Base-by-base conservation (phyloP, 208 protist species). In the Trypanosoma melophagium region DNA sequence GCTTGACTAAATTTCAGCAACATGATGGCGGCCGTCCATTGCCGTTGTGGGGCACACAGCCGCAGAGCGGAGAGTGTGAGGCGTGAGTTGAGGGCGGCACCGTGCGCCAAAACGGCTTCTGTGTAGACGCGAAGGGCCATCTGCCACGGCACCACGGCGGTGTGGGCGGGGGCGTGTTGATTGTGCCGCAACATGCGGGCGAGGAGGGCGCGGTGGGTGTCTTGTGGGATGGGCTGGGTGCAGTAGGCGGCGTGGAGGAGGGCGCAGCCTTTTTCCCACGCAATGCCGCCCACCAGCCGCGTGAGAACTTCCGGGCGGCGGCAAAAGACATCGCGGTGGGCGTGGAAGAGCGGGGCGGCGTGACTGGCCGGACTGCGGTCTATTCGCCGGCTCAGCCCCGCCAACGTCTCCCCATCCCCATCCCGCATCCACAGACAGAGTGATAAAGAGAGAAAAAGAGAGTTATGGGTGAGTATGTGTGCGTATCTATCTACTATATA, bases 171-270 rank as follows among this genome's bases (percentile, higher is more conserved):
- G 9, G 90, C 85, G 50, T 85, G 79, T 1, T 71, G 80, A 54
- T 93, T 93, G 75, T 96, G 85, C 10, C 83, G 77, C 19, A 93
- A 75, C 90, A 96, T 96, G 47, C 84, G 83, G 0, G 81, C 86
- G 17, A 96, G 81, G 38, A 96, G 40, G 0, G 78, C 79, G 55
- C 87, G 75, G 70, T 92, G 90, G n/a, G 76, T 79, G 41, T 80
- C 76, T 0, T 77, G 70, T 0, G 55, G 74, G 13, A 96, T 63
- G 0, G 81, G 75, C 57, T 96, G 87, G 1, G 80, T 62, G 77
- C 92, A 88, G 74, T 90, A 86, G 9, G 90, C 90, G n/a, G 85
- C 83, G 40, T 77, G 45, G 42, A 96, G 19, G 19, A 96, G 58
- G 8, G 81, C 79, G 16, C 80, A 31, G 0, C 79, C 84, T 10